Percentiles rank a stretch among this genome's conserved stretches.
phyloP scores from a whole-genome alignment of 2,329 filamentous ascomycete genomes.

The Colletotrichum destructivum region DNA sequence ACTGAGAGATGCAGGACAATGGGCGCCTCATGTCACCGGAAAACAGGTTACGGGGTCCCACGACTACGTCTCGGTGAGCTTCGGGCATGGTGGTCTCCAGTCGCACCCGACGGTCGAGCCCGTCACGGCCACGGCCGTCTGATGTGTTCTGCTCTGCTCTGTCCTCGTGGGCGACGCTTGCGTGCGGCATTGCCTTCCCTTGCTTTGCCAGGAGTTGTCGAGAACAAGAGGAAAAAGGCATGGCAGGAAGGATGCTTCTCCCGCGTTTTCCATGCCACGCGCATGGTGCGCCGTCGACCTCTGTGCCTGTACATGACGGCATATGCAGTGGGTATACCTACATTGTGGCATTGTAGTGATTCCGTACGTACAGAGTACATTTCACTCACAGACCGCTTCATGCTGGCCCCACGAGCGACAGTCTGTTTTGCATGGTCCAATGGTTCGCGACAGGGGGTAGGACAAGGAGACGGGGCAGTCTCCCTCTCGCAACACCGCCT shows the following conservation, averaged over 20 bases:
- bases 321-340: too few relatives aligned
- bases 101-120: constrained; percentile 18
- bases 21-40: neutral
- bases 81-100: constrained; percentile 9
- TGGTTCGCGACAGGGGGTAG: neutral
- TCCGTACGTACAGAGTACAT: too few relatives aligned
- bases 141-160: neutral
- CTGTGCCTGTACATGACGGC: neutral
- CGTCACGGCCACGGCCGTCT: neutral
- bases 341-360: too few relatives aligned
- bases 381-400: constrained; percentile 6
- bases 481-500: constrained; percentile 1
- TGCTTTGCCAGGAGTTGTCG: neutral
- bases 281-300: neutral
- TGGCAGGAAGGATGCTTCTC: constrained; percentile 6
- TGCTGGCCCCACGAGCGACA: neutral
- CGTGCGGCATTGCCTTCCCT: constrained; percentile 1
- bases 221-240: neutral
- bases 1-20: neutral
- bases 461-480: neutral
- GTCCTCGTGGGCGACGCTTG: constrained; percentile 12
- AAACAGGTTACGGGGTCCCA: neutral
- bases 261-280: constrained; percentile 4
- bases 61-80: neutral
- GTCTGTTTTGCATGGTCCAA: constrained; percentile 16